Evolutionary conservation across 257 asterid genomes (phyloP), one percentile per base, ranked within the genome.

Genomic region (Penstemon newberryi): DNA sequence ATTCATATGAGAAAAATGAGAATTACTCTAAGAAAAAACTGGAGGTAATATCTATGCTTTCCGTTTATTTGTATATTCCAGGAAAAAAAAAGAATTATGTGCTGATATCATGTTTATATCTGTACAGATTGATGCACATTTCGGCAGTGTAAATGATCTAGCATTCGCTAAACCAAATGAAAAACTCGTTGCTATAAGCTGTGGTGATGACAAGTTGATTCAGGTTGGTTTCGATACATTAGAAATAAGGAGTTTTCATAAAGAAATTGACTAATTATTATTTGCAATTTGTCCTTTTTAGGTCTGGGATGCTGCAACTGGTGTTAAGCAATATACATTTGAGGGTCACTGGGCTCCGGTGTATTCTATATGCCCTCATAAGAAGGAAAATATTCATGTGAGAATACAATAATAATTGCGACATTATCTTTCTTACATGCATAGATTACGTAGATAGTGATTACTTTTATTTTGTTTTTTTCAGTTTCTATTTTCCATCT

Each of bases 181-280:
- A 59, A 75, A 76, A 69, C 80, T 81, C 62, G 64, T 85, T 33
- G 56, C 82, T 71, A 72, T 89, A 78, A 85, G 93, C 68, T 87
- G 96, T 77, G 96, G 96, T 5, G 89, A 89, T 66, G 95, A 89
- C 84, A 85, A 81, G 75, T 74, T 84, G 77, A 81, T 89, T 73
- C 72, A 82, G 87, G 96, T 89, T 60, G 25, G 68, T 56, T 51
- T 43, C 53, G 63, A 11, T 44, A 42, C 6, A 41, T 6, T 9
- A 13, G 46, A 8, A 58, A 50, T 69, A n/a, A 25, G 7, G 59
- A 41, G 59, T 52, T 5, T 66, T 2, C 33, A n/a, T 42, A 49
- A 11, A 41, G 41, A 73, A 64, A 43, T 43, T 13, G 75, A 66
- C 71, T 60, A 56, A 69, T 55, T 33, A 19, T 67, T 47, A 57